Evolutionary conservation across 768 basidiomycete species (phyloP), one percentile per base, ranked within the genome.

Genomic region (Cubamyces sp.): DNA sequence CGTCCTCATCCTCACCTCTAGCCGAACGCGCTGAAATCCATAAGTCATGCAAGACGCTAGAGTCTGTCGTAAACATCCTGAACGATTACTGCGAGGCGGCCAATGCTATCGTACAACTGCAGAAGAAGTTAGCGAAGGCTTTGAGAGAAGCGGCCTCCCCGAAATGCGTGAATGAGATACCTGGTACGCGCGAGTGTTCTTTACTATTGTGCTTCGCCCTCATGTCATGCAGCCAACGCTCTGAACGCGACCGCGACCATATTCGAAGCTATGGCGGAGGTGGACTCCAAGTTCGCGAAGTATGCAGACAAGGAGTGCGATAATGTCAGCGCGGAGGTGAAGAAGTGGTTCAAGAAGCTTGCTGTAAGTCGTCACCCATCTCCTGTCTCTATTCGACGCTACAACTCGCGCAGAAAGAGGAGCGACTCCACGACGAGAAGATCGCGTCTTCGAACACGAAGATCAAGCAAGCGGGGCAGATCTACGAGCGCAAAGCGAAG

Each of bases 271-370:
- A 75, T 91, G 48, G 81, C 83, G 2, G 90, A 92, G 28, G 81
- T 92, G 54, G 87, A 92, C 68, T 61, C 76, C 65, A 93, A 90
- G 76, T 92, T 91, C 73, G 82, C 84, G 43, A 92, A 88, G 75
- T 70, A 88, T 62, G 82, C 82, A 14, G 88, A 90, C 66, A 91
- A 85, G 74, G 91, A 93, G 65, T 90, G 85, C 61, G 85, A 87
- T 63, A 69, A 59, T 21, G 76, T 91, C 52, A 85, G 84, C 64
- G 73, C 77, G 30, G 91, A 92, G 64, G 85, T 91, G 43, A 88
- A 86, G 79, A 93, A 90, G 69, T 92, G 91, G 90, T 87, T 92
- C 79, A 92, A 90, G 83, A 91, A 87, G 73, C 81, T 92, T 39
- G 81, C 86, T 51, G 91, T 92, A 68, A 67, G 88, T 75, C 41